Base-by-base conservation (phyloP, 1,284 basidiomycete genomes). In the Tranzscheliella williamsii region DNA sequence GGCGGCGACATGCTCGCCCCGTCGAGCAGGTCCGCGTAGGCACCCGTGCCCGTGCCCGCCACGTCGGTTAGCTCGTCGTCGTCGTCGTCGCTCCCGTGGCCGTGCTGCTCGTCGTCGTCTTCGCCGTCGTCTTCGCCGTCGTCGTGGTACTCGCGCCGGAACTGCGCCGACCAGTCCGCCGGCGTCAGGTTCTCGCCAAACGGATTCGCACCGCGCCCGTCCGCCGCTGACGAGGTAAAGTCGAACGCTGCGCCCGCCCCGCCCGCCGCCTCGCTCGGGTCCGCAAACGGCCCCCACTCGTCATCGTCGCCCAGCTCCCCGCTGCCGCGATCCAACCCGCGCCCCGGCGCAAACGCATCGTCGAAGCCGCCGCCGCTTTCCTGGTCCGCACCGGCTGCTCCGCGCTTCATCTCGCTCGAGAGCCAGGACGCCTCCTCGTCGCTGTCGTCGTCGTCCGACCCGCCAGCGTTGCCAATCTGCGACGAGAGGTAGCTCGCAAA, bases 231-330 rank as follows among this genome's bases (percentile, higher is more conserved):
- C n/a, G 13, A 5, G 3, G 58, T 52, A 23, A 55, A 62, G 42
- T 52, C 57, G 9, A 55, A 55, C 24, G 38, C 50, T 24, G 51
- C 46, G 6, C 43, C 50, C 4, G 42, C 42, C 4, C 44, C 49
- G 1, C 37, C 34, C 1, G 26, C 34, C n/a, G 33, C 30, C 2
- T 35, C 40, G 11, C 35, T 42, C 5, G 67, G 62, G 34, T 74
- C 74, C 4, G 73, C 60, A 40, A 76, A 76, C 8, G 74, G 72
- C 11, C 75, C 75, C 75, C 75, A 77, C 9, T 76, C 73, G 46
- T 73, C 70, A 32, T 75, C 55, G 12, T 62, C 60, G n/a, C 48
- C 52, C 15, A 55, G 35, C 33, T 56, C 58, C 12, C 57, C 57
- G 33, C 58, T 34, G 15, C 58, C 52, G 4, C 47, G 36, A 8